A percentile compares a stretch with the other conserved stretches of the same genome.
Evolutionary conservation across 768 basidiomycete genomes (phyloP).

Genomic region (Lactarius sp.): DNA sequence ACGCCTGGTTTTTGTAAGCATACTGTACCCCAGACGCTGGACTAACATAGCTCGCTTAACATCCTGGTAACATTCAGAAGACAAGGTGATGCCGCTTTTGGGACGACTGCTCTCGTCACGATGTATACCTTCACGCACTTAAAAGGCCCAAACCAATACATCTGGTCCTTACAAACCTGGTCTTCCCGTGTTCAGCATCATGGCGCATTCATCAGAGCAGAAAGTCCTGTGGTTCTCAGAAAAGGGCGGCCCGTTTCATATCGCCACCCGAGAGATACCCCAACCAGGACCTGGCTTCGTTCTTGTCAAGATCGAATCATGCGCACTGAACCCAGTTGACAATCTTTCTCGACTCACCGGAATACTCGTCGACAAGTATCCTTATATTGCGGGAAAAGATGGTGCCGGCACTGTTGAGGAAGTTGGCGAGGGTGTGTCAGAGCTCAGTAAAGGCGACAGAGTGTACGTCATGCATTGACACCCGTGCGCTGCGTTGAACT

Average conservation of each 20-base stretch:
- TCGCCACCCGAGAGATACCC: conserved; percentile 14
- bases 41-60: not conserved
- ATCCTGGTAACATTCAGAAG: not conserved
- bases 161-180: not conserved
- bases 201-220: conserved; percentile 7
- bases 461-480: conserved; percentile 22
- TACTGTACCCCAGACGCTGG: not conserved
- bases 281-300: conserved; percentile 22
- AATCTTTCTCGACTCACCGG: conserved; percentile 19
- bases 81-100: not conserved
- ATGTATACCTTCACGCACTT: no score
- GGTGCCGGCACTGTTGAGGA: conserved; percentile 29
- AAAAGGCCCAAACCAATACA: not conserved
- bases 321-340: conserved; percentile 27
- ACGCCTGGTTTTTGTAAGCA: not conserved
- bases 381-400: conserved; percentile 27
- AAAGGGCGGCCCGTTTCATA: conserved; percentile 5
- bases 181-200: not conserved
- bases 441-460: conserved; percentile 29
- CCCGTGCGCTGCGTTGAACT: not conserved
- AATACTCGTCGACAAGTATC: conserved; percentile 26
- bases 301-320: conserved; percentile 23
- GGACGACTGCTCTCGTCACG: not conserved
- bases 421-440: conserved; percentile 29
- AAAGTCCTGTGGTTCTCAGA: conserved; percentile 9